These are phyloP conservation scores for Inga laurina DNA, from an alignment of 306 rosid species.

Conservation along the genomic window DNA sequence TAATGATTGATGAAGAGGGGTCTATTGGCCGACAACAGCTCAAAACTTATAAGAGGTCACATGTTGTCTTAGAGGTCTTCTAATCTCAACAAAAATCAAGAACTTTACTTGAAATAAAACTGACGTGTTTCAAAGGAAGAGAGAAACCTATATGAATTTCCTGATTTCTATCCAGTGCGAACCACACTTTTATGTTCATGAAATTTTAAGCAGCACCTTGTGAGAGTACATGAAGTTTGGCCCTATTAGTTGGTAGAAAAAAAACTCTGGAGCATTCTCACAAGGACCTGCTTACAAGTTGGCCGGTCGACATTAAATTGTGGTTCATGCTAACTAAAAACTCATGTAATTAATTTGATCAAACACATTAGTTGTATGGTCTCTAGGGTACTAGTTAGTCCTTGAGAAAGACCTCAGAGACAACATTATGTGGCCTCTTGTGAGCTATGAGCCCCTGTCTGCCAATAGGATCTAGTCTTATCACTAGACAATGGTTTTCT, in stretches of 20 bases:
- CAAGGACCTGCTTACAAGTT: neutral
- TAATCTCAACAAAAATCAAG: neutral
- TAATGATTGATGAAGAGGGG: neutral
- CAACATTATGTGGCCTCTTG: neutral
- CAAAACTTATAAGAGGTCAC: conserved; percentile 31
- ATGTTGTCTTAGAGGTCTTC: conserved; percentile 35
- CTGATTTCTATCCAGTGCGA: neutral
- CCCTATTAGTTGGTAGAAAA: neutral
- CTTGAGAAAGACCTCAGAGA: neutral
- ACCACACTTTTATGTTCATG: neutral
- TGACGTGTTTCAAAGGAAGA: neutral
- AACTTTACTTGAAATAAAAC: neutral
- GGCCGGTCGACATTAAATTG: neutral
- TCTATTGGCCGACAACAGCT: neutral
- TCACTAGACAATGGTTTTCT: neutral
- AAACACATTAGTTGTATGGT: neutral
- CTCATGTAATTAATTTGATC: neutral
- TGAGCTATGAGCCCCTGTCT: neutral
- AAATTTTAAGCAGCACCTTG: neutral
- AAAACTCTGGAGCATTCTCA: neutral
- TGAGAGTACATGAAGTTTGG: neutral
- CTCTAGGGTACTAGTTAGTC: neutral
- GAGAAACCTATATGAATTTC: neutral
- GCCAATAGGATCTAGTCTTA: neutral
- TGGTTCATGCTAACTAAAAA: neutral